Percentiles rank a stretch among this genome's conserved stretches.
Conservation (phyloP, 148 eudicot genomes). For the Chenopodium quinoa region DNA sequence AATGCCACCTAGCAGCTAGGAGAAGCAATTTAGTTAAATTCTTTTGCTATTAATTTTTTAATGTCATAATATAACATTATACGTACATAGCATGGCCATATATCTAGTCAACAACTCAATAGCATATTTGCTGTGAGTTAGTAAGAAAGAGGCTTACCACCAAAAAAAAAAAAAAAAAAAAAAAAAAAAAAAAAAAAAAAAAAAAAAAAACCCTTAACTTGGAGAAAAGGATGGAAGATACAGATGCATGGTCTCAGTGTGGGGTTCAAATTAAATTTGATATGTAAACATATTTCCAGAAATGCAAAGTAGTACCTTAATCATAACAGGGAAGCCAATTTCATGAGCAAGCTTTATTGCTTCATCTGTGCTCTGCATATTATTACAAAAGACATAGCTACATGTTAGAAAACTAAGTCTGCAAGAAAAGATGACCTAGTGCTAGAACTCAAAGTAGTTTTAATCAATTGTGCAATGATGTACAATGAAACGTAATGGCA, state of each 20-base stretch:
- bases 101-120: background rate
- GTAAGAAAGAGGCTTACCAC: background rate
- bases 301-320: constrained; percentile 54
- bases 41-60: too few species aligned
- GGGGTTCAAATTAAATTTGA: background rate
- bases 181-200: too few species aligned
- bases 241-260: background rate
- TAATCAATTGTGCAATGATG: background rate
- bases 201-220: background rate
- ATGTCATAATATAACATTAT: too few species aligned
- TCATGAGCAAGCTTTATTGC: constrained; percentile 73
- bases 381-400: background rate
- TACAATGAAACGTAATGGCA: background rate
- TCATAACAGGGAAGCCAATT: constrained; percentile 96
- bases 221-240: background rate
- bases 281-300: background rate
- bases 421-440: background rate
- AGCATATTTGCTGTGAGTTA: background rate
- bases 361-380: constrained; percentile 80
- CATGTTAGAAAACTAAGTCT: constrained; percentile 12
- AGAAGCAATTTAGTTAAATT: background rate
- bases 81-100: background rate
- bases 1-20: background rate
- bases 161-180: too few species aligned
- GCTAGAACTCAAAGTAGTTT: background rate